Conservation (phyloP, 345 rosid species). For the Eucalyptus cloeziana region DNA sequence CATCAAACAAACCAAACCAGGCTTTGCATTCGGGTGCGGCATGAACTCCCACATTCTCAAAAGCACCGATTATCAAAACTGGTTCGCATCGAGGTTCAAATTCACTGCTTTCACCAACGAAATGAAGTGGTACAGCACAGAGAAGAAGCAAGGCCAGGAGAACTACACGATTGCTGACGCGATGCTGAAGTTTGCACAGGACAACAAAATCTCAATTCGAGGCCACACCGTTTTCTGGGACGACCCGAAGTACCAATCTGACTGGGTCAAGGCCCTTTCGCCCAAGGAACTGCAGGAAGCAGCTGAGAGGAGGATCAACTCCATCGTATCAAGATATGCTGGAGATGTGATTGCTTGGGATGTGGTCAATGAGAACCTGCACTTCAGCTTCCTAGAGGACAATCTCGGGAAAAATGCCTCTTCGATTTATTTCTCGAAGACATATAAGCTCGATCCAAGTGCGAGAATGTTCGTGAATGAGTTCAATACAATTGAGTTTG, state of each 20-base stretch:
- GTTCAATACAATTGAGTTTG: conserved; percentile 50
- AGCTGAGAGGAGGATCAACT: conserved; percentile 37
- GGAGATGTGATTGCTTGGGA: conserved; percentile 78
- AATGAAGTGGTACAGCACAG: conserved; percentile 89
- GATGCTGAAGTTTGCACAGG: conserved; percentile 40
- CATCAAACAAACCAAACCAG: conserved; percentile 24
- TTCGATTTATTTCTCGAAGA: conserved; percentile 17
- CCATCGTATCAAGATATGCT: conserved; percentile 55
- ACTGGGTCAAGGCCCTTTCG: conserved; percentile 52
- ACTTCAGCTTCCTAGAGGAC: conserved; percentile 65
- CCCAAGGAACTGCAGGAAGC: conserved; percentile 22
- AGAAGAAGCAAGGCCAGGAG: conserved; percentile 39
- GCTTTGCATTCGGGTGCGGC: conserved; percentile 60
- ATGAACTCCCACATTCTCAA: conserved; percentile 53
- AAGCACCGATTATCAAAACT: conserved; percentile 37
- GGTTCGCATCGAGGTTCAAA: conserved; percentile 71
- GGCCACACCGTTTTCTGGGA: conserved; percentile 92
- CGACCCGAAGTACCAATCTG: conserved; percentile 39
- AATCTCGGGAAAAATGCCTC: conserved; percentile 56
- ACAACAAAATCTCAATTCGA: conserved; percentile 40
- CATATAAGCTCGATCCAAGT: conserved; percentile 36
- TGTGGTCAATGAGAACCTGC: conserved; percentile 75
- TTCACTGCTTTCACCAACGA: conserved; percentile 68
- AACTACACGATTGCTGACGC: conserved; percentile 58
- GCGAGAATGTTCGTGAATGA: conserved; percentile 63